Evolutionary conservation across 805 yeast species (phyloP).

Genomic region (Myxozyma lipomycoides): DNA sequence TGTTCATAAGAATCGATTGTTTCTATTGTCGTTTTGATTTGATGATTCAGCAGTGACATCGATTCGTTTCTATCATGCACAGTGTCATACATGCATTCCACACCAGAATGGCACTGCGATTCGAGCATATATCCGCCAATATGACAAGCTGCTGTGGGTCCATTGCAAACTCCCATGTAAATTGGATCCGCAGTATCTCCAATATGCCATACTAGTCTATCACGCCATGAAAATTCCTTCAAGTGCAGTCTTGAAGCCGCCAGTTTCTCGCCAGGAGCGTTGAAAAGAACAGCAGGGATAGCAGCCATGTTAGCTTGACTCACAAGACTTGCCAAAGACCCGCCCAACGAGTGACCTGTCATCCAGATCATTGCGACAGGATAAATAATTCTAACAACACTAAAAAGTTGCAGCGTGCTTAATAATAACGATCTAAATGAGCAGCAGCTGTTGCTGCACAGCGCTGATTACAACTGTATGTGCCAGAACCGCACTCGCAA

Average conservation of each 20-base stretch:
- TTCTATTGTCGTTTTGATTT: constrained; percentile 84
- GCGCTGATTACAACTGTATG: constrained; percentile 82
- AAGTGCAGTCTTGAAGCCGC: constrained; percentile 81
- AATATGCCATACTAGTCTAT: constrained; percentile 88
- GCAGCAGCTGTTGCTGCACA: constrained; percentile 76
- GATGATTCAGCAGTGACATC: constrained; percentile 79
- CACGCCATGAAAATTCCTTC: constrained; percentile 74
- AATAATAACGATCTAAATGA: constrained; percentile 75
- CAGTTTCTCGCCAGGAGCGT: constrained; percentile 87
- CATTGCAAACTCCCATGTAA: constrained; percentile 93
- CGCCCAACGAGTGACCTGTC: constrained; percentile 95
- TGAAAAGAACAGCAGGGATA: constrained; percentile 81
- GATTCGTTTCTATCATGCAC: constrained; percentile 89
- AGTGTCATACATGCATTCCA: constrained; percentile 81
- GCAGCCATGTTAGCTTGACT: constrained; percentile 76
- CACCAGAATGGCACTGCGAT: constrained; percentile 88
- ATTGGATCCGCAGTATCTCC: constrained; percentile 98
- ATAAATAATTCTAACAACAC: constrained; percentile 62
- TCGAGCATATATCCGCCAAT: constrained; percentile 97
- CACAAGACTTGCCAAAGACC: constrained; percentile 71
- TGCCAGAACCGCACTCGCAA: constrained; percentile 80
- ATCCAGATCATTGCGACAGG: constrained; percentile 78
- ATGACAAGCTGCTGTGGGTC: constrained; percentile 84
- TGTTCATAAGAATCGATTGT: constrained; percentile 66
- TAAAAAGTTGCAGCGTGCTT: constrained; percentile 74